Conservation (phyloP, 441 rosid genomes). For the Populus hybrid region DNA sequence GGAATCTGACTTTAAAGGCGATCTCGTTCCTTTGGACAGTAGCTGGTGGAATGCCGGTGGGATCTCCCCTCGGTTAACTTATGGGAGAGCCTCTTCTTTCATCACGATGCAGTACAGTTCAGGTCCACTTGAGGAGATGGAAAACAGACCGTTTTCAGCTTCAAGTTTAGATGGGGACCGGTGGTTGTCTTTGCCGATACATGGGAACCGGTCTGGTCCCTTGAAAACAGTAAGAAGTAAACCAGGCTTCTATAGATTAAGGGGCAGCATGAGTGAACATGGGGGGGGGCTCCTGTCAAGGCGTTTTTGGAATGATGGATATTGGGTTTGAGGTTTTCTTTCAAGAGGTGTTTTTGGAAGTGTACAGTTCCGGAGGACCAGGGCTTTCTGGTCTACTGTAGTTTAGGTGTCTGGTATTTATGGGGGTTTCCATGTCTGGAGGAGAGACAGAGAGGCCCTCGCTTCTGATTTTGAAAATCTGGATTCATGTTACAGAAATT, state of each 20-base stretch:
- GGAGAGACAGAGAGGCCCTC: constrained; percentile 17
- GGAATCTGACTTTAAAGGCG: constrained; percentile 76
- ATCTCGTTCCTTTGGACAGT: constrained; percentile 71
- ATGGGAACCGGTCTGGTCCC: constrained; percentile 88
- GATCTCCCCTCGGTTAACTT: constrained; percentile 61
- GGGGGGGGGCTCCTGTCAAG: constrained; percentile 63
- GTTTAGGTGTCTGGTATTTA: constrained; percentile 22
- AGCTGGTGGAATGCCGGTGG: constrained; percentile 89
- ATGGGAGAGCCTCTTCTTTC: constrained; percentile 76
- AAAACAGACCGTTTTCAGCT: constrained; percentile 63
- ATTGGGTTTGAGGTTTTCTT: constrained; percentile 37
- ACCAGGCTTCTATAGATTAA: constrained; percentile 55
- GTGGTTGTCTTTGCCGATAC: constrained; percentile 51
- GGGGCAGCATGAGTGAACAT: constrained; percentile 94
- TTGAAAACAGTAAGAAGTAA: constrained; percentile 67
- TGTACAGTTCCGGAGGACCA: constrained; percentile 44
- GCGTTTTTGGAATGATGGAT: constrained; percentile 36
- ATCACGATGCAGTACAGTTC: constrained; percentile 95
- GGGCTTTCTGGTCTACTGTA: constrained; percentile 19
- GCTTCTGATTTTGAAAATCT: constrained; percentile 34
- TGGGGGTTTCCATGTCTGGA: constrained; percentile 11
- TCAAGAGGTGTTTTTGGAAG: constrained; percentile 20
- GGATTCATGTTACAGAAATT: constrained; percentile 36
- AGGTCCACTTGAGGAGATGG: constrained; percentile 65
- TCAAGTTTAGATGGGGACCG: constrained; percentile 48